A percentile compares a stretch with the other conserved stretches of the same genome.
phyloP scores from a whole-genome alignment of 2,329 filamentous ascomycete genomes.

The Phaeomoniella chlamydospora region DNA sequence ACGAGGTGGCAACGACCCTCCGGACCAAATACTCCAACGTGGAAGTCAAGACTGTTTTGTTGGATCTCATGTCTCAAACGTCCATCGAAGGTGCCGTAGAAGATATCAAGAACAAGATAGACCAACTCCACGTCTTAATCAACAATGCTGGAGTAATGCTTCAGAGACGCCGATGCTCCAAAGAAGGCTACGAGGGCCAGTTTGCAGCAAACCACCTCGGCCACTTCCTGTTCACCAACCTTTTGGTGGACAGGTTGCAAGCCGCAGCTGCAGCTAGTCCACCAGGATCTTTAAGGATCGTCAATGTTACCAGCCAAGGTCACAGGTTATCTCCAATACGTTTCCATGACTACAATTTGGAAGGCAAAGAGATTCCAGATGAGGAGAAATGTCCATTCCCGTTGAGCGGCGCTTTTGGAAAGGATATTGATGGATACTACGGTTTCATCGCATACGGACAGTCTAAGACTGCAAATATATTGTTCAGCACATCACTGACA shows the following conservation, averaged over 20 bases:
- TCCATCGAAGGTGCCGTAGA: conserved; percentile 17
- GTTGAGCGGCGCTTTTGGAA: conserved; percentile 10
- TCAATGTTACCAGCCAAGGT: conserved; percentile 14
- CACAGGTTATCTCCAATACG: conserved; percentile 15
- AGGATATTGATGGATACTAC: too few relatives aligned
- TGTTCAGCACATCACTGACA: conserved; percentile 23
- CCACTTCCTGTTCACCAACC: conserved; percentile 24
- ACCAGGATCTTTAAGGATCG: conserved; percentile 11
- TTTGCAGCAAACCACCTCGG: conserved; percentile 24
- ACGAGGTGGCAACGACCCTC: conserved; percentile 6
- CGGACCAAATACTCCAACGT: conserved; percentile 4
- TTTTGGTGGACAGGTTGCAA: conserved; percentile 19
- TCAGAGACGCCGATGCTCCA: conserved; percentile 8
- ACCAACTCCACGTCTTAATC: conserved; percentile 20
- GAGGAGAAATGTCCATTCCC: conserved; percentile 1
- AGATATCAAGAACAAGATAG: conserved; percentile 13
- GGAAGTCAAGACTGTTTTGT: conserved; percentile 11
- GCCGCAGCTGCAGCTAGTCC: too few relatives aligned
- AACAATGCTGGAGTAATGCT: conserved; percentile 29
- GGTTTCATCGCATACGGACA: conserved; percentile 27
- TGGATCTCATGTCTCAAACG: conserved; percentile 19
- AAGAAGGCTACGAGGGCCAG: conserved; percentile 7
- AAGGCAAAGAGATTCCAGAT: conserved; percentile 7
- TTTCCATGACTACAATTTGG: conserved; percentile 20
- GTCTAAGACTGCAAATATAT: conserved; percentile 30